Conservation (phyloP, 1,139 yeast genomes). For the Candida dubliniensis region DNA sequence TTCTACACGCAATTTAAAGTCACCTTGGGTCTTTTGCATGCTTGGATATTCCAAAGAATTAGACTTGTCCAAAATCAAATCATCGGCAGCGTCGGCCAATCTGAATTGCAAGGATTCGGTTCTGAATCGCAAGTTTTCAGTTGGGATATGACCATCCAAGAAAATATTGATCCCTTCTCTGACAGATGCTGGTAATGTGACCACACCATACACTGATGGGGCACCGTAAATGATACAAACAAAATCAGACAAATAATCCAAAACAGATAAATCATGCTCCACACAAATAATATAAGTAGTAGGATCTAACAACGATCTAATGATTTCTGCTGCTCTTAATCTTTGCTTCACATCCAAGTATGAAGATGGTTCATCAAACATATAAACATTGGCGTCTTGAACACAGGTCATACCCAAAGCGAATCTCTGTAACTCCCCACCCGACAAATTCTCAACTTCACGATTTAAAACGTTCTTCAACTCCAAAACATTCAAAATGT, state of each 20-base stretch:
- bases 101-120: conserved; percentile 93
- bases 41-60: conserved; percentile 75
- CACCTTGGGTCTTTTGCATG: conserved; percentile 93
- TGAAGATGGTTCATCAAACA: conserved; percentile 99
- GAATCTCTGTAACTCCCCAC: conserved; percentile 98
- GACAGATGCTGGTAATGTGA: conserved; percentile 90
- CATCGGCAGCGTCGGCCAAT: conserved; percentile 88
- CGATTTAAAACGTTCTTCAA: conserved; percentile 72
- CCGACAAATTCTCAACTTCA: conserved; percentile 86
- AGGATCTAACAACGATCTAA: conserved; percentile 77
- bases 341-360: conserved; percentile 98
- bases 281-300: conserved; percentile 89
- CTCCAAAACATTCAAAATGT: conserved; percentile 68
- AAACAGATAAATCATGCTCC: conserved; percentile 96
- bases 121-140: conserved; percentile 96
- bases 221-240: conserved; percentile 96
- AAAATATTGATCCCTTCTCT: conserved; percentile 98
- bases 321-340: conserved; percentile 93
- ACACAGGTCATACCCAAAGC: conserved; percentile 98
- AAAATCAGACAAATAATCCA: conserved; percentile 94
- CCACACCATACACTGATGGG: conserved; percentile 98
- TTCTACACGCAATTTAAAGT: conserved; percentile 79
- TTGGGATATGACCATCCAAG: conserved; percentile 95
- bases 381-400: conserved; percentile 91
- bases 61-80: conserved; percentile 72